These are phyloP conservation scores for Podosphaera leucotricha DNA, from an alignment of 2,329 filamentous ascomycete genomes.

Conservation along the genomic window DNA sequence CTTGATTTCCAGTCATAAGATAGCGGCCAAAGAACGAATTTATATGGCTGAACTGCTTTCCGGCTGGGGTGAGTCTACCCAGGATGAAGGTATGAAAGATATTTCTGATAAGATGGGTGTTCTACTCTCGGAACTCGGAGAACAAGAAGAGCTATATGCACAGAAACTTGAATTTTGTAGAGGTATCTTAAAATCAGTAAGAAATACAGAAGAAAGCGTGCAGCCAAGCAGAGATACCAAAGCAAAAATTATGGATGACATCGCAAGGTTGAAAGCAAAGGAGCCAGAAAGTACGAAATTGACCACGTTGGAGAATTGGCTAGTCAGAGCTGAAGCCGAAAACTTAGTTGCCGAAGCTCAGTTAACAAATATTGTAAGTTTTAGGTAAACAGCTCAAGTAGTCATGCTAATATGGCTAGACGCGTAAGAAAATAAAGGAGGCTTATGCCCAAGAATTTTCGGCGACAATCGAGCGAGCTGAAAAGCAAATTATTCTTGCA, in stretches of 20 bases:
- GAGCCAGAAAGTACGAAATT: constrained; percentile 68
- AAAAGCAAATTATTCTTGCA: constrained; percentile 89
- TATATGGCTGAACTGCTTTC: constrained; percentile 76
- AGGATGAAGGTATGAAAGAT: constrained; percentile 68
- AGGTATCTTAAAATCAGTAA: constrained; percentile 63
- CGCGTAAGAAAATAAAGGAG: constrained; percentile 87
- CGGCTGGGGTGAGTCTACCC: constrained; percentile 86
- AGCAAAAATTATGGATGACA: constrained; percentile 75
- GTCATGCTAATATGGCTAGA: constrained; percentile 25
- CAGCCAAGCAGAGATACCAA: constrained; percentile 79
- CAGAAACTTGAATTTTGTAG: constrained; percentile 73
- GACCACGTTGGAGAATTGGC: constrained; percentile 77
- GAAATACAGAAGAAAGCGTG: constrained; percentile 87
- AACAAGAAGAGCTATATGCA: constrained; percentile 77
- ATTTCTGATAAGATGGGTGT: constrained; percentile 92
- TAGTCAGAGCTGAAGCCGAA: constrained; percentile 87
- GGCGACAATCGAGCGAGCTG: constrained; percentile 80
- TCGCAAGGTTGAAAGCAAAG: constrained; percentile 74
- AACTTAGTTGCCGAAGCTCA: constrained; percentile 91
- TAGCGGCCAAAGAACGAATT: constrained; percentile 61
- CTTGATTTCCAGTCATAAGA: constrained; percentile 63
- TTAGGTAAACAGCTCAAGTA: not conserved
- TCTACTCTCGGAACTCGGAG: constrained; percentile 72
- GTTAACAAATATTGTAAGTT: constrained; percentile 69
- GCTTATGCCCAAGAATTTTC: constrained; percentile 75